Evolutionary conservation across 2,329 filamentous ascomycete genomes (phyloP), one percentile per base, ranked within the genome.

Genomic region (Cytospora piceae): DNA sequence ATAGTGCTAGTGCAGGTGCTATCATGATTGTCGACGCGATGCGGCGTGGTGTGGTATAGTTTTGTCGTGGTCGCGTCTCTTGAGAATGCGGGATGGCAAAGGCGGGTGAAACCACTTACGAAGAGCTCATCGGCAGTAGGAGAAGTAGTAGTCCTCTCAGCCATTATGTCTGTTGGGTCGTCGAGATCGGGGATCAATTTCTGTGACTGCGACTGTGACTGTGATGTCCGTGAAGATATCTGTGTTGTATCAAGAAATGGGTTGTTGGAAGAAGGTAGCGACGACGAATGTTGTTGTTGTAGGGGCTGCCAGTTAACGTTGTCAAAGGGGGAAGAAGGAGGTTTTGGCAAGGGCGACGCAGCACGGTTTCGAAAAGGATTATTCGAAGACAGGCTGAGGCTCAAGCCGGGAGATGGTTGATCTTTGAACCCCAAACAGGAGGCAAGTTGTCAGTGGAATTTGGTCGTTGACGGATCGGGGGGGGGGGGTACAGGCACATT

Each of bases 311-410:
- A 78, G 71, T 81, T 79, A 69, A 80, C 82, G 77, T 87, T 85
- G 77, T 87, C 85, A 74, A 87, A 87, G 68, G 84, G 87, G 69
- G 85, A 89, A 69, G 77, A 77, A n/a, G 73, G 73, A 61, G 69
- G 72, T 27, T 68, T 71, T 79, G 80, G 76, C 78, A 77, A 71
- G 69, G 85, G 89, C 69, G 90, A 91, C 46, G 82, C 81, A 69
- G 88, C 87, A 73, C 89, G 87, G 77, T 92, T 92, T 80, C 90
- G 89, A 73, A 87, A 94, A 69, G 91, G 91, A 75, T 94, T 94
- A 83, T 93, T 93, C 76, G 90, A 93, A 77, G 89, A 88, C 73
- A 93, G 85, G 77, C 88, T 90, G 76, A 90, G 80, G 63, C 85
- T 81, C 74, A 90, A 81, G 71, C 82, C 83, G 70, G 83, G 77